Base-by-base conservation (phyloP, 2,329 filamentous ascomycete species). In the Fusarium nelsonii region DNA sequence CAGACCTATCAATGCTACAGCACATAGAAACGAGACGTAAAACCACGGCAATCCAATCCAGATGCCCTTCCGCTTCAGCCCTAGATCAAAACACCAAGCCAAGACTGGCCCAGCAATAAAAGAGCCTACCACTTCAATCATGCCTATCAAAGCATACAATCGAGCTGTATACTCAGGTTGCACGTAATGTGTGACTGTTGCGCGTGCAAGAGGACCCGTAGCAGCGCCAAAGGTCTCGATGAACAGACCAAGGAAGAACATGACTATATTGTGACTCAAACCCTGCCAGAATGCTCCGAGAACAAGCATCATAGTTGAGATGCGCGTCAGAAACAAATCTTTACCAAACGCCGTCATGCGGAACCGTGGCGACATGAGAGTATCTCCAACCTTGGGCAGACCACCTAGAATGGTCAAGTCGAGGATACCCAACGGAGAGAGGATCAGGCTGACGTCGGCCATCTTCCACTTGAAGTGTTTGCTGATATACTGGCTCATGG, bases 401-500 rank as follows among this genome's bases (percentile, higher is more conserved):
- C 71, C 63, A 6, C 69, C 75, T 18, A 84, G 76, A 33, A 82
- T 68, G 36, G 75, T 52, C 34, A 84, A 73, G 43, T 79, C 78
- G 32, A 82, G 74, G 5, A 84, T 48, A 20, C 81, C 81, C 5
- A 81, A 62, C 0, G 81, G 79, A 2, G 81, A 81, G 9, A 83
- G 73, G 32, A 83, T 74, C 56, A 82, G 76, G 58, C 78, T 81
- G 1, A 78, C 79, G 56, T 82, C 76, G 18, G 79, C 81, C 30
- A 84, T 76, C 20, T 72, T 78, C 81, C 81, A 83, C 49, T 76
- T 76, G 45, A 83, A 84, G 58, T 82, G 74, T 57, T 81, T 83
- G 77, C 80, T 82, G 55, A 84, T 71, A 40, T 81, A 81, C 70
- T 83, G 82, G 6, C 78, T 73, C 32, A 83, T 71, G 1, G 76